Evolutionary conservation across 352 stramenopile species (phyloP).

Genomic region (Pythium apleroticum): DNA sequence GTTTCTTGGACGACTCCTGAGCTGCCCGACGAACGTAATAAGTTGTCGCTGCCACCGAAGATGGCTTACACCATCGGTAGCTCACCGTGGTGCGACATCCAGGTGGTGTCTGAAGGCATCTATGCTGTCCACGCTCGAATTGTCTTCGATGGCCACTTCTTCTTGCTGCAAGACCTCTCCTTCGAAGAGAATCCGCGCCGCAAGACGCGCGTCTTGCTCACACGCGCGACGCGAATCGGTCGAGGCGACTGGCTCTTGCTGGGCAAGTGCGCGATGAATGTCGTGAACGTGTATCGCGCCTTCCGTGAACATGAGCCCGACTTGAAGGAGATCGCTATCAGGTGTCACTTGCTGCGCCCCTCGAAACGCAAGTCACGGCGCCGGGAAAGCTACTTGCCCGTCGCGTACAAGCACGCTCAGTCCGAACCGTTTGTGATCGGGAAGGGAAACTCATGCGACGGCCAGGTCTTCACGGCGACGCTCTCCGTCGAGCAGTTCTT

Average conservation of each 20-base stretch:
- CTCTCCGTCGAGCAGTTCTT: conserved; percentile 66
- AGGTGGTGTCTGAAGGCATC: conserved; percentile 44
- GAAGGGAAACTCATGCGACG: conserved; percentile 56
- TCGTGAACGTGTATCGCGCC: conserved; percentile 47
- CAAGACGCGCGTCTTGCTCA: conserved; percentile 54
- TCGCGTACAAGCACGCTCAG: conserved; percentile 51
- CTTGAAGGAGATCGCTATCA: conserved; percentile 65
- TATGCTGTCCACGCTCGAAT: conserved; percentile 61
- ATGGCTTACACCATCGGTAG: conserved; percentile 54
- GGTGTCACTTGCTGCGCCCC: conserved; percentile 56
- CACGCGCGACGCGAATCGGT: conserved; percentile 45
- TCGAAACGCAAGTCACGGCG: conserved; percentile 61
- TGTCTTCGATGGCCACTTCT: conserved; percentile 60
- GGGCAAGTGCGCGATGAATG: conserved; percentile 48
- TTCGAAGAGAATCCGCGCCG: conserved; percentile 57
- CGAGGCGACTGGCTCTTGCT: conserved; percentile 63
- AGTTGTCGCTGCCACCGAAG: conserved; percentile 27
- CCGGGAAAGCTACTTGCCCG: conserved; percentile 46
- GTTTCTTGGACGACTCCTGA: conserved; percentile 21
- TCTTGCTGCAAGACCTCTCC: conserved; percentile 68
- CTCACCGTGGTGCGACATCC: conserved; percentile 54
- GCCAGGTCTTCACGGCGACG: conserved; percentile 54
- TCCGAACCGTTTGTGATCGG: conserved; percentile 51
- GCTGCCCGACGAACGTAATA: conserved; percentile 17
- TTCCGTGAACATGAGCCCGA: conserved; percentile 57